Evolutionary conservation across 2,329 filamentous ascomycete species (phyloP).

Genomic region (Cyclaneusma minus): DNA sequence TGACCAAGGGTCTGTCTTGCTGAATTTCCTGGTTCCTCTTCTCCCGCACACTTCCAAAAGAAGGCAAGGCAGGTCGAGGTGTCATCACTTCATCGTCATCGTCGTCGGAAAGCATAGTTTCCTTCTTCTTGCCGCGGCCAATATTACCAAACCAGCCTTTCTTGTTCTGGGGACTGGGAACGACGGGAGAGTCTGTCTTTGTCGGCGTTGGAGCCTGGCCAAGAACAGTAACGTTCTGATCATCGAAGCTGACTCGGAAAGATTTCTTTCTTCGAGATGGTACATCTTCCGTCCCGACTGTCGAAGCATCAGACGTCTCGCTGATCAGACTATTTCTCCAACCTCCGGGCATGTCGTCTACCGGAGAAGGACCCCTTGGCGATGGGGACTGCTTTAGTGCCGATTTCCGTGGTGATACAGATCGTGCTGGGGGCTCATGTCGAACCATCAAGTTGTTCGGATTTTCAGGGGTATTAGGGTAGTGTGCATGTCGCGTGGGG

Average conservation of each 20-base stretch:
- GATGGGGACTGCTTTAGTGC: slow-evolving; percentile 49
- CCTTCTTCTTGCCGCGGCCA: slow-evolving; percentile 33
- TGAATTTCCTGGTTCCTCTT: slow-evolving; percentile 34
- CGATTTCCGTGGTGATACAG: slow-evolving; percentile 63
- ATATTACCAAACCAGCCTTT: slow-evolving; percentile 37
- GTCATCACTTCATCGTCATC: slow-evolving; percentile 57
- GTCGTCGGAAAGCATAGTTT: slow-evolving; percentile 32
- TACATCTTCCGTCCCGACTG: slow-evolving; percentile 10
- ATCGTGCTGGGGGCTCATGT: slow-evolving; percentile 55
- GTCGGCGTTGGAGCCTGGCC: slow-evolving; percentile 27
- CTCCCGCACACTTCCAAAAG: slow-evolving; percentile 59
- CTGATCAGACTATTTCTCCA: slow-evolving; percentile 20
- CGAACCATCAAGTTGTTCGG: slow-evolving; percentile 38
- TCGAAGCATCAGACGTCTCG: slow-evolving; percentile 25
- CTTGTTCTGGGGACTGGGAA: slow-evolving; percentile 25
- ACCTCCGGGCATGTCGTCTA: slow-evolving; percentile 28
- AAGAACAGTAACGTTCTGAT: slow-evolving; percentile 39
- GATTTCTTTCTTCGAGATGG: slow-evolving; percentile 39
- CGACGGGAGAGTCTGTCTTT: slow-evolving; percentile 23
- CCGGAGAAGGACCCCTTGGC: slow-evolving; percentile 33
- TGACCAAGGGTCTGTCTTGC: slow-evolving; percentile 41
- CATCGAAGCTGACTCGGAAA: slow-evolving; percentile 66
- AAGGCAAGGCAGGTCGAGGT: slow-evolving; percentile 57
- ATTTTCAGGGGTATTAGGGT: slow-evolving; percentile 39
- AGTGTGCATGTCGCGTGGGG: slow-evolving; percentile 53